A percentile compares a stretch with the other conserved stretches of the same genome.
Evolutionary conservation across 345 rosid species (phyloP).

Genomic region (Dovyalis caffra): DNA sequence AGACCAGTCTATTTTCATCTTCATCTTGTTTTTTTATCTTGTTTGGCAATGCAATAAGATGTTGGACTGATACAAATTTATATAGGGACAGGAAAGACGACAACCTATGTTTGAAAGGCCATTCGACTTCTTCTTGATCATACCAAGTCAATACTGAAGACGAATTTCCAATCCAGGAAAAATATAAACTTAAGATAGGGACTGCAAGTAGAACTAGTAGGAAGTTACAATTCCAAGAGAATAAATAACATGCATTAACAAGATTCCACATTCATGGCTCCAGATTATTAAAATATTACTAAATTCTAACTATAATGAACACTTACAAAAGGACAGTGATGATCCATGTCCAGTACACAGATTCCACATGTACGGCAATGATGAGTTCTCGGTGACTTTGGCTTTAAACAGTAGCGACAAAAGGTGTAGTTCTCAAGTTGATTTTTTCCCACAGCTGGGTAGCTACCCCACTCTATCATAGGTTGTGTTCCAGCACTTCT

Average conservation of each 20-base stretch:
- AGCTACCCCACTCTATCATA: constrained; percentile 65
- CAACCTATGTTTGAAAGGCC: not conserved
- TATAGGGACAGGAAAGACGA: not conserved
- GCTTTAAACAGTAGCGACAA: constrained; percentile 68
- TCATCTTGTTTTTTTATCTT: not conserved
- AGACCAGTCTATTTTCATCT: not conserved
- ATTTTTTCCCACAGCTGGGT: constrained; percentile 73
- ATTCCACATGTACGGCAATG: constrained; percentile 91
- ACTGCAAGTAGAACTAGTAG: not conserved
- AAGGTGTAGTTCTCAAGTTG: constrained; percentile 76
- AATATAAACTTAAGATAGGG: not conserved
- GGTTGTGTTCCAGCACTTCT: constrained; percentile 69
- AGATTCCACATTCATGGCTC: not conserved
- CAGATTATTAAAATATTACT: not conserved
- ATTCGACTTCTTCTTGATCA: not conserved
- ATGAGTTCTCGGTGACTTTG: constrained; percentile 85
- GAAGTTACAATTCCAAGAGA: not conserved
- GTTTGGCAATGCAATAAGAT: not conserved
- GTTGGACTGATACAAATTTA: not conserved
- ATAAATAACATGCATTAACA: not conserved
- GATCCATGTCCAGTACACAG: constrained; percentile 95
- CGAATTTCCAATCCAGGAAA: not conserved
- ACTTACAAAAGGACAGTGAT: constrained; percentile 98
- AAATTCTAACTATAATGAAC: not conserved
- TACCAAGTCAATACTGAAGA: not conserved